Percentiles rank a stretch among this genome's conserved stretches.
Conservation (phyloP, 2,329 filamentous ascomycete species). For the Cercospora canescens region DNA sequence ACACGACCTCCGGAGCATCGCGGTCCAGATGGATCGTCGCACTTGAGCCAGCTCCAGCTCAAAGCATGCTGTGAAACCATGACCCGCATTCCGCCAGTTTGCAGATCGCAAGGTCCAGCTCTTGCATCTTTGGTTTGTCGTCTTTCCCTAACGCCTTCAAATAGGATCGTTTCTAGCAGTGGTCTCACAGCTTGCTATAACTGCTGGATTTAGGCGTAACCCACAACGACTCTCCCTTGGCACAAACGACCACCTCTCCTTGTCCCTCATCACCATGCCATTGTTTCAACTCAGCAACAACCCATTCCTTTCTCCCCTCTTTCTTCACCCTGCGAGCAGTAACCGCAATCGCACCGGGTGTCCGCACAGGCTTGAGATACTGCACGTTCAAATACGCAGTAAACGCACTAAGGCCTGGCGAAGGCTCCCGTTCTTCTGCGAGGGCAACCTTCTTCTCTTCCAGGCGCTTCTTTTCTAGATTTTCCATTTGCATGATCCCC, state of each 20-base stretch:
- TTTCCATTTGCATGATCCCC: constrained; percentile 52
- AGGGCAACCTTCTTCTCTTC: constrained; percentile 12
- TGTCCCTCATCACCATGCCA: constrained; percentile 33
- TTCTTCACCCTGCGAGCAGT: constrained; percentile 42
- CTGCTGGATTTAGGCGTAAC: constrained; percentile 33
- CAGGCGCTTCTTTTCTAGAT: constrained; percentile 32
- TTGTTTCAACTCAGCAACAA: constrained; percentile 48
- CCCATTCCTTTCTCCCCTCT: constrained; percentile 57
- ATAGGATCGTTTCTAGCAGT: neutral
- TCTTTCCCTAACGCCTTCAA: neutral
- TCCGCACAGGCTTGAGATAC: constrained; percentile 55
- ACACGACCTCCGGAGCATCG: neutral
- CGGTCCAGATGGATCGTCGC: neutral
- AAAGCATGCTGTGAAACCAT: neutral
- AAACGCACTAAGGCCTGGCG: constrained; percentile 37
- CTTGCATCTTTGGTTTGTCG: neutral
- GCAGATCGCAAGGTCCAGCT: neutral
- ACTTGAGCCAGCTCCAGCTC: neutral
- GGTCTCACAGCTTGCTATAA: constrained; percentile 5
- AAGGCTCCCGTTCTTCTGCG: constrained; percentile 27
- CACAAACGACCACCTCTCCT: constrained; percentile 49
- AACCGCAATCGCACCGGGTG: constrained; percentile 51
- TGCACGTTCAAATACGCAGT: constrained; percentile 58
- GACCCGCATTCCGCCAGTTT: neutral
- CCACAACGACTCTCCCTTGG: constrained; percentile 57